phyloP scores from a whole-genome alignment of 805 yeast species.

The Scheffersomyces amazonensis region DNA sequence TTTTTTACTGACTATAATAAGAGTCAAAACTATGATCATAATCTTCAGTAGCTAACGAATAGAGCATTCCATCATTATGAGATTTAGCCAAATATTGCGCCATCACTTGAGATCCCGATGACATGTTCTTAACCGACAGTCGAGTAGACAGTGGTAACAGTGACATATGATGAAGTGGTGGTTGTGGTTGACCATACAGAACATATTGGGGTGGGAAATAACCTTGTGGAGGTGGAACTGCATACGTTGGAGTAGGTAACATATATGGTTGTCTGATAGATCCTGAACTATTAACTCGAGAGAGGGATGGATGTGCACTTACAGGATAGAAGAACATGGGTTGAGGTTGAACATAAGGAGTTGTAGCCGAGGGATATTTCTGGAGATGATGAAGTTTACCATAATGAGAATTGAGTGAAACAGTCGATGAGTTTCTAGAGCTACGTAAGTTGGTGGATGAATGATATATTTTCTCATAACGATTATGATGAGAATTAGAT shows the following conservation, averaged over 20 bases:
- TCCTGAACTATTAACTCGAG: conserved; percentile 5
- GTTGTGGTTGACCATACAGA: conserved; percentile 2
- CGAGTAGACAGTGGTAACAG: neutral
- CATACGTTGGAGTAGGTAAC: conserved; percentile 1
- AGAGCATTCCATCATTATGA: conserved; percentile 65
- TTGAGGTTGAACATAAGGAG: conserved; percentile 6
- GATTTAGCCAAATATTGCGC: conserved; percentile 74
- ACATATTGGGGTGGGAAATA: conserved; percentile 2
- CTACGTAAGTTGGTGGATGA: conserved; percentile 12
- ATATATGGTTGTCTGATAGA: conserved; percentile 3
- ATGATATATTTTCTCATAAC: conserved; percentile 10
- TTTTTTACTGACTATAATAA: too few species aligned
- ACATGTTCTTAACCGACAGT: neutral
- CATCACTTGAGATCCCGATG: conserved; percentile 71
- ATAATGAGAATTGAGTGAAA: conserved; percentile 15
- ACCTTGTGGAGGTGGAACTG: neutral
- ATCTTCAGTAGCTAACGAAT: too few species aligned
- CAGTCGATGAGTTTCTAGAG: conserved; percentile 15
- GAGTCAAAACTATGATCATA: too few species aligned
- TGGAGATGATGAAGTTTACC: neutral
- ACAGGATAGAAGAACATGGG: conserved; percentile 9
- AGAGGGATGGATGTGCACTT: conserved; percentile 5
- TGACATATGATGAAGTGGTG: neutral
- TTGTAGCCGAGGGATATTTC: neutral
- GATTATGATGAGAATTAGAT: neutral